These are phyloP conservation scores for Exophiala sp. DNA, from an alignment of 2,329 filamentous ascomycete species.

Conservation along the genomic window DNA sequence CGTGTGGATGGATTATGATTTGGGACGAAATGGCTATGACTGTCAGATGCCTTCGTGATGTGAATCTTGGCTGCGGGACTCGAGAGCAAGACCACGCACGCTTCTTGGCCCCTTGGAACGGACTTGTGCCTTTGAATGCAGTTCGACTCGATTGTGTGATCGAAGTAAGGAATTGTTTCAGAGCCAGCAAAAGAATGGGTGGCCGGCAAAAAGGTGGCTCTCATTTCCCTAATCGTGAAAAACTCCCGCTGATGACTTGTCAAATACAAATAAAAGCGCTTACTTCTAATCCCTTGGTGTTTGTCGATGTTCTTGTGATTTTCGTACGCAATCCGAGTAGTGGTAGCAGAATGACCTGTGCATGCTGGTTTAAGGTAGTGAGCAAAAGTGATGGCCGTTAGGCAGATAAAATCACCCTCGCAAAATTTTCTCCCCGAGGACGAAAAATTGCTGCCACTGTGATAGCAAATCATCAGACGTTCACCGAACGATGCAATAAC, in stretches of 20 bases:
- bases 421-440: too few relatives aligned
- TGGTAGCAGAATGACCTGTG: too few relatives aligned
- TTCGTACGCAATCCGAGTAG: too few relatives aligned
- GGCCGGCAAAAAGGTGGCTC: constrained; percentile 13
- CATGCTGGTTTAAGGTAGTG: too few relatives aligned
- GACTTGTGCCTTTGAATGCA: constrained; percentile 1
- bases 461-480: too few relatives aligned
- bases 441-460: too few relatives aligned
- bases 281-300: constrained; percentile 15
- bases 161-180: neutral
- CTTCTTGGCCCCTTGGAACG: constrained; percentile 4
- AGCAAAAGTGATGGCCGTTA: too few relatives aligned
- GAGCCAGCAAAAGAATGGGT: constrained; percentile 2
- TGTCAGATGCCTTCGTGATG: constrained; percentile 12
- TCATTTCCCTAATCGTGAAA: constrained; percentile 15
- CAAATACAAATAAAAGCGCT: constrained; percentile 25
- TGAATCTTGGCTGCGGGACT: constrained; percentile 18
- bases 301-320: too few relatives aligned
- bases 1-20: constrained; percentile 26
- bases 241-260: constrained; percentile 21
- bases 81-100: constrained; percentile 19
- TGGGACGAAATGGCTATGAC: constrained; percentile 18
- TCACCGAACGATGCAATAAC: too few relatives aligned
- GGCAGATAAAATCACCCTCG: too few relatives aligned
- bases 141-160: constrained; percentile 3